Evolutionary conservation across 2,329 filamentous ascomycete genomes (phyloP).

Genomic region (Pyrenochaeta sp.): DNA sequence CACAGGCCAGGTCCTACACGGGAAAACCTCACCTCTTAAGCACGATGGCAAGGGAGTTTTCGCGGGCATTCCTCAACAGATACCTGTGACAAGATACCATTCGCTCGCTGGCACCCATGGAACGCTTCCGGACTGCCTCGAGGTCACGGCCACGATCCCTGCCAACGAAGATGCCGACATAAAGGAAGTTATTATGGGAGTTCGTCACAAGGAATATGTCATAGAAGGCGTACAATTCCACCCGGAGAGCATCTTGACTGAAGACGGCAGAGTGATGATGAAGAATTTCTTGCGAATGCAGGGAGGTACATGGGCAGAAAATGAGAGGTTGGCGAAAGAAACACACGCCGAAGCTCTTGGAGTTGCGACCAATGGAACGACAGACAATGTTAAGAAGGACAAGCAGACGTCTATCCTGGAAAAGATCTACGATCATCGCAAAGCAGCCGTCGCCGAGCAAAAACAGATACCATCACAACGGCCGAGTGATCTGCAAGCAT

Average conservation of each 20-base stretch:
- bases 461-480: constrained; percentile 86
- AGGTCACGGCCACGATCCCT: constrained; percentile 87
- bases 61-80: constrained; percentile 75
- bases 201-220: constrained; percentile 88
- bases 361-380: constrained; percentile 28
- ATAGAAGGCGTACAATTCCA: constrained; percentile 99
- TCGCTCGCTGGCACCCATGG: constrained; percentile 92
- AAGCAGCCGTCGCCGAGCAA: constrained; percentile 77
- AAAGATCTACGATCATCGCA: constrained; percentile 86
- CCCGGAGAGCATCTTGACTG: constrained; percentile 94
- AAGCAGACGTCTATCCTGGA: constrained; percentile 89
- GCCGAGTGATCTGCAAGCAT: constrained; percentile 81
- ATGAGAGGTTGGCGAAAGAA: constrained; percentile 63
- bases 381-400: constrained; percentile 43
- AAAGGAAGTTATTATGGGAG: constrained; percentile 93
- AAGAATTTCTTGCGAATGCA: constrained; percentile 89
- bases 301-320: constrained; percentile 91
- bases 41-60: constrained; percentile 96
- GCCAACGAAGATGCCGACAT: constrained; percentile 75
- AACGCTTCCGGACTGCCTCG: constrained; percentile 83
- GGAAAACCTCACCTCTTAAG: constrained; percentile 89
- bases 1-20: constrained; percentile 95
- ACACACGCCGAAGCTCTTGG: constrained; percentile 45
- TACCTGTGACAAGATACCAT: constrained; percentile 94
- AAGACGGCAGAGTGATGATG: constrained; percentile 87